Evolutionary conservation across 2,329 filamentous ascomycete genomes (phyloP), one percentile per base, ranked within the genome.

Genomic region (Pseudogymnoascus sp.): DNA sequence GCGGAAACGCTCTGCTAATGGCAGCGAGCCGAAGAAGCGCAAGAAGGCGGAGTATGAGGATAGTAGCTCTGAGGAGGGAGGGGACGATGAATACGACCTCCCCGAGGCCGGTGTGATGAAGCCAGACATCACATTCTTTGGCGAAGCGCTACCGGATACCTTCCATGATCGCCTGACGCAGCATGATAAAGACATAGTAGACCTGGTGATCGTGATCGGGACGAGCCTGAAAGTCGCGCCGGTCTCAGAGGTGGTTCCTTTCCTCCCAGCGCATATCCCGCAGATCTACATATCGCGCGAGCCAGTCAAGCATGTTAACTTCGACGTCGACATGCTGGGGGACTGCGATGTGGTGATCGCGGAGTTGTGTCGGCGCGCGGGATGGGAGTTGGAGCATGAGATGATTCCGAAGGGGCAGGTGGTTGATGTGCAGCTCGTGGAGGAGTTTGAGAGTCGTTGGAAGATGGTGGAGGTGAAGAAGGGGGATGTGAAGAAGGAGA

Each of bases 71-170:
- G 82, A 85, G 40, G 45, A 52, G n/a, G 45, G 45, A 0, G 45
- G 23, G 7, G 82, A 84, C 11, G 82, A 79, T 18, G 79, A 85
- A 62, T 85, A 88, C 71, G 81, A 87, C 67, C 84, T 89, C 40
- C 85, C 86, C 1, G 80, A 82, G 58, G 83, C 86, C 2, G 91
- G 90, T 63, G 86, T 96, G 72, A 96, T 96, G 91, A 96, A 90
- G 81, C 95, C 95, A 7, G 93, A 97, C 77, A 97, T 99, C 72
- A 97, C 91, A 55, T 97, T 99, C 79, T 97, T 97, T 71, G 93
- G 93, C 68, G 95, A 99, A 77, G 83, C 87, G 60, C 86, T 99
- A 1, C 93, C 93, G 0, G 86, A 90, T 69, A 84, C 86, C 68
- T 99, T 99, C 75, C 89, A 89, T 63, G 80, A 85, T 59, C 88